Percentiles rank a stretch among this genome's conserved stretches.
phyloP scores from a whole-genome alignment of 768 basidiomycete species.

The Calocera cornea region DNA sequence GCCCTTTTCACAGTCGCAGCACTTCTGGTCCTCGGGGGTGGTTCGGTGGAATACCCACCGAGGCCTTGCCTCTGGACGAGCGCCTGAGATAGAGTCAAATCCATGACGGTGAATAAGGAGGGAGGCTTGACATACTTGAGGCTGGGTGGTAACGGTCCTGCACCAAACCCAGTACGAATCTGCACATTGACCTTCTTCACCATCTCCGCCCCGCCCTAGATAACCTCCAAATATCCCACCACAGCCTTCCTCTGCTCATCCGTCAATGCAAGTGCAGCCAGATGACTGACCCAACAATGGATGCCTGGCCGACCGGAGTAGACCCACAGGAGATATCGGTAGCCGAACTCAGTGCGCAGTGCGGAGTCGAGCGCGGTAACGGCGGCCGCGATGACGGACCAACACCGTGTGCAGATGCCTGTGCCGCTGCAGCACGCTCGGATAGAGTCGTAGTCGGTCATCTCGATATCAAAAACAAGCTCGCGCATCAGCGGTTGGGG shows the following conservation, averaged over 20 bases:
- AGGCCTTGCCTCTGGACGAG: conserved; percentile 22
- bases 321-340: conserved; percentile 83
- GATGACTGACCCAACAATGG: conserved; percentile 93
- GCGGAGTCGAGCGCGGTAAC: conserved; percentile 70
- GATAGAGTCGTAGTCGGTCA: conserved; percentile 96
- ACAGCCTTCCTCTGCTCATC: conserved; percentile 82
- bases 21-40: conserved; percentile 71
- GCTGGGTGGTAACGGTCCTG: conserved; percentile 51
- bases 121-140: conserved; percentile 41
- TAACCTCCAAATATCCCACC: conserved; percentile 74
- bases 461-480: conserved; percentile 98
- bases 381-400: conserved; percentile 87
- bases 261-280: conserved; percentile 72
- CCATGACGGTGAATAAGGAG: not conserved
- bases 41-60: conserved; percentile 46
- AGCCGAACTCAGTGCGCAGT: conserved; percentile 87
- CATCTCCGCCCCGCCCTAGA: conserved; percentile 69
- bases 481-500: conserved; percentile 71
- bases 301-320: conserved; percentile 98
- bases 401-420: conserved; percentile 82
- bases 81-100: not conserved
- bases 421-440: conserved; percentile 90
- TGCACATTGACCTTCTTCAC: conserved; percentile 72
- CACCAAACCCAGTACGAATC: conserved; percentile 20
- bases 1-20: conserved; percentile 55